Conservation (phyloP, 768 basidiomycete genomes). For the Dacryopinax primogenitus region DNA sequence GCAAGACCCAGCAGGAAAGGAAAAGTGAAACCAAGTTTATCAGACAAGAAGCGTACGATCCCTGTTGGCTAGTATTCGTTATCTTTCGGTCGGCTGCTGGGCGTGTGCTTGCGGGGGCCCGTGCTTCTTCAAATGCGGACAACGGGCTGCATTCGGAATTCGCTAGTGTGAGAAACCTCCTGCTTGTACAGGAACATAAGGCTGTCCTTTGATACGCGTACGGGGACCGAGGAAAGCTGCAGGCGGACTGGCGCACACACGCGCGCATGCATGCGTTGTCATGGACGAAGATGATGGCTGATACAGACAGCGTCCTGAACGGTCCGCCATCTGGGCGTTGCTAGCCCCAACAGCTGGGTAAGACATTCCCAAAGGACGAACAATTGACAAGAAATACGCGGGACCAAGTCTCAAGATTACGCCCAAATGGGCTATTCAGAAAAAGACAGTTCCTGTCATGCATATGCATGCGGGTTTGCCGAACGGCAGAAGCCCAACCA, state of each 20-base stretch:
- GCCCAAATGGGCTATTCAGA: not conserved
- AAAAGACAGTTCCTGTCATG: conserved; percentile 2
- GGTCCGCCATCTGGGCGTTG: not conserved
- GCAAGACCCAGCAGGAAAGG: too few species aligned
- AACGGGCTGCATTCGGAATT: too few species aligned
- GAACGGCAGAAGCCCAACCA: not conserved
- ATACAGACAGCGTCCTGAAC: not conserved
- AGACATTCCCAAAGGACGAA: not conserved
- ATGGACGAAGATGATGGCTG: not conserved
- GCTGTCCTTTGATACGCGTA: not conserved
- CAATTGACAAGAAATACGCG: not conserved
- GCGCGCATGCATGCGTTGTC: not conserved
- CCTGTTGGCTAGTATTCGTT: too few species aligned
- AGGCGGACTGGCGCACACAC: not conserved
- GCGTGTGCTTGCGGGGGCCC: too few species aligned
- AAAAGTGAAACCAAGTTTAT: too few species aligned
- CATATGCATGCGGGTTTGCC: not conserved
- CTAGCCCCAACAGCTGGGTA: not conserved
- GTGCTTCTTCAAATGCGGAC: too few species aligned
- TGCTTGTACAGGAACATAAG: not conserved
- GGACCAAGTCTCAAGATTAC: not conserved
- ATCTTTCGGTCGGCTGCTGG: too few species aligned
- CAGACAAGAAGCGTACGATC: too few species aligned
- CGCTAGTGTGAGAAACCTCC: not conserved
- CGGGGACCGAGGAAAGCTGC: not conserved